Evolutionary conservation across 2,329 filamentous ascomycete species (phyloP).

Genomic region (Aspergillus carbonarius): DNA sequence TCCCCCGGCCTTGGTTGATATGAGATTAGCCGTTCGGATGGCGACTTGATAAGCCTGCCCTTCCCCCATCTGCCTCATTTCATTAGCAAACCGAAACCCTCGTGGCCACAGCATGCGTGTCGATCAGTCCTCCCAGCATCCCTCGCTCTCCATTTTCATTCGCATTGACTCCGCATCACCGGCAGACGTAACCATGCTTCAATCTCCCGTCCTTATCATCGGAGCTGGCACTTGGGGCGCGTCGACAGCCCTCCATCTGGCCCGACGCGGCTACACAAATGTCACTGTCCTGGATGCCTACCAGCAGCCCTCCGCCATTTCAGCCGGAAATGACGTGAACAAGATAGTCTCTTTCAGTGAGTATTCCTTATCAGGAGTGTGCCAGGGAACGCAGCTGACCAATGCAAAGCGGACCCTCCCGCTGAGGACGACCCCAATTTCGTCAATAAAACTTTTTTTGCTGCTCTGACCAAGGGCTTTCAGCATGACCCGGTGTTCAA

Average conservation of each 20-base stretch:
- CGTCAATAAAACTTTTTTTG: slow-evolving; percentile 18
- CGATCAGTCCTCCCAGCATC: not conserved
- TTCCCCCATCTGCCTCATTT: not conserved
- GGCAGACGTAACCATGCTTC: not conserved
- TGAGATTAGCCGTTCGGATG: not conserved
- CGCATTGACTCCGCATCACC: not conserved
- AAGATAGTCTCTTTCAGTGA: slow-evolving; percentile 43
- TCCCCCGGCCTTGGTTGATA: not conserved
- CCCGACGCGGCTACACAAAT: slow-evolving; percentile 50
- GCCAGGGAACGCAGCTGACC: slow-evolving; percentile 10
- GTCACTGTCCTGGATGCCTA: slow-evolving; percentile 52
- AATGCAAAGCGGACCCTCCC: slow-evolving; percentile 22
- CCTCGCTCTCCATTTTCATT: slow-evolving; percentile 1
- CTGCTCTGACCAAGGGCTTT: slow-evolving; percentile 36
- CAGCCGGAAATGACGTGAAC: slow-evolving; percentile 53
- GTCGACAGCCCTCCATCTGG: slow-evolving; percentile 54
- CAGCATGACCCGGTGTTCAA: slow-evolving; percentile 45
- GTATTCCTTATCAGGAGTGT: not conserved
- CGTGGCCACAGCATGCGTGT: not conserved
- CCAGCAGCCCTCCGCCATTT: slow-evolving; percentile 47
- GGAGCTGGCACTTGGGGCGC: slow-evolving; percentile 54
- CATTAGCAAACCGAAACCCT: not conserved
- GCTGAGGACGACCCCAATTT: slow-evolving; percentile 25
- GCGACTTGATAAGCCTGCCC: not conserved
- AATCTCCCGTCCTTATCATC: slow-evolving; percentile 41